Percentiles rank a stretch among this genome's conserved stretches.
Conservation (phyloP, 2,329 filamentous ascomycete species). For the Dactylellina drechsleri region DNA sequence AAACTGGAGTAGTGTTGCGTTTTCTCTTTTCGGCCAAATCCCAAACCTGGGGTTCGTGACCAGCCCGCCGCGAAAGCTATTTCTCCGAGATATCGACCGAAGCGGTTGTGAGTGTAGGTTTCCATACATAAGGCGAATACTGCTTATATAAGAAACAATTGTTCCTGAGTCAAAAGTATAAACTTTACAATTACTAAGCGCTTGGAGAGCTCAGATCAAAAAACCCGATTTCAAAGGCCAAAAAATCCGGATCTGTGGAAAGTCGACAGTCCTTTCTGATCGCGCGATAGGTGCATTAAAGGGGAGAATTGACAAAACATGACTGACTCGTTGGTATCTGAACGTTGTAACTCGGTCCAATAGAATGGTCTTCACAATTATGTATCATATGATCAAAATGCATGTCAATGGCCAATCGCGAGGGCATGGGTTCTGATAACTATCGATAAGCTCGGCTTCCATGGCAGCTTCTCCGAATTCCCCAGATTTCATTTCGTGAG, state of each 20-base stretch:
- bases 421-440: too few relatives aligned
- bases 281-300: too few relatives aligned
- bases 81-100: conserved; percentile 54
- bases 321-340: background rate
- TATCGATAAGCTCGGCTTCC: conserved; percentile 1
- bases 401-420: too few relatives aligned
- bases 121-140: background rate
- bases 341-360: too few relatives aligned
- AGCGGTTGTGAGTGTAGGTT: conserved; percentile 5
- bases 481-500: conserved; percentile 19
- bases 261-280: too few relatives aligned
- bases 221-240: too few relatives aligned
- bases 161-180: conserved; percentile 1
- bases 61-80: conserved; percentile 11
- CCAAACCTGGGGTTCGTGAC: conserved; percentile 32
- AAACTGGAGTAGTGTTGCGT: conserved; percentile 12
- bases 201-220: too few relatives aligned
- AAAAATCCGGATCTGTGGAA: too few relatives aligned
- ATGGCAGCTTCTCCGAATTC: conserved; percentile 10
- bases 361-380: too few relatives aligned
- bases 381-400: too few relatives aligned
- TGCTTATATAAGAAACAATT: conserved; percentile 27
- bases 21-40: conserved; percentile 32
- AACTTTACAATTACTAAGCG: background rate
- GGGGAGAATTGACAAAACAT: background rate